Evolutionary conservation across 2,329 filamentous ascomycete genomes (phyloP).

Genomic region (Metarhizium humberi): DNA sequence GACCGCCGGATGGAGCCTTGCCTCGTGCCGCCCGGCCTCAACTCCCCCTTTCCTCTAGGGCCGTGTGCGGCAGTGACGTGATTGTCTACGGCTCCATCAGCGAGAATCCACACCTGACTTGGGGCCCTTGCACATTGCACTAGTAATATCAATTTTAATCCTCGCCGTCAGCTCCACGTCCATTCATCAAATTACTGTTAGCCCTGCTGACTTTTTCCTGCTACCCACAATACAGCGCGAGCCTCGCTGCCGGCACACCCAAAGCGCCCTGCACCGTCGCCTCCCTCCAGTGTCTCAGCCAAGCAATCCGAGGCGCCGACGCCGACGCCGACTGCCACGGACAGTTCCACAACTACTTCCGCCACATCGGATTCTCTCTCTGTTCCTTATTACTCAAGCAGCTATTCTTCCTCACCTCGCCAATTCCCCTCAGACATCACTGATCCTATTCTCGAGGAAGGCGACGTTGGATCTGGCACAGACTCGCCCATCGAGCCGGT

Average conservation of each 20-base stretch:
- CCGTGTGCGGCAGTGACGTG: constrained; percentile 11
- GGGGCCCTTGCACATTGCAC: not conserved
- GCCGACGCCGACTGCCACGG: constrained; percentile 4
- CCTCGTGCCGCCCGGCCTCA: constrained; percentile 3
- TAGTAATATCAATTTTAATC: not conserved
- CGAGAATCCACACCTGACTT: not conserved
- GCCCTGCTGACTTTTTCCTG: constrained; percentile 8
- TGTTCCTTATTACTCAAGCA: constrained; percentile 9
- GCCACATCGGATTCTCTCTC: constrained; percentile 4
- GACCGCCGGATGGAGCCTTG: constrained; percentile 4
- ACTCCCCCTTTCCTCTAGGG: not conserved
- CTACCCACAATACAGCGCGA: constrained; percentile 5
- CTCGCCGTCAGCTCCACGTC: not conserved
- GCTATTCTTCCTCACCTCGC: constrained; percentile 32
- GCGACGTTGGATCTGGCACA: constrained; percentile 47
- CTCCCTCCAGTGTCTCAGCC: constrained; percentile 1
- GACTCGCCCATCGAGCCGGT: constrained; percentile 51
- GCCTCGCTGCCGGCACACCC: not conserved
- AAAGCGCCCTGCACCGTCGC: not conserved
- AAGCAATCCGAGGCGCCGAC: constrained; percentile 5
- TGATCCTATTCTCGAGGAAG: constrained; percentile 44
- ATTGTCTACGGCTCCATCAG: constrained; percentile 6
- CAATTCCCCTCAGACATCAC: constrained; percentile 40
- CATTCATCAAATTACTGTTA: not conserved
- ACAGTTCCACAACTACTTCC: constrained; percentile 4